These are phyloP conservation scores for Phytopythium helicoides DNA, from an alignment of 352 stramenopile species.

Conservation along the genomic window DNA sequence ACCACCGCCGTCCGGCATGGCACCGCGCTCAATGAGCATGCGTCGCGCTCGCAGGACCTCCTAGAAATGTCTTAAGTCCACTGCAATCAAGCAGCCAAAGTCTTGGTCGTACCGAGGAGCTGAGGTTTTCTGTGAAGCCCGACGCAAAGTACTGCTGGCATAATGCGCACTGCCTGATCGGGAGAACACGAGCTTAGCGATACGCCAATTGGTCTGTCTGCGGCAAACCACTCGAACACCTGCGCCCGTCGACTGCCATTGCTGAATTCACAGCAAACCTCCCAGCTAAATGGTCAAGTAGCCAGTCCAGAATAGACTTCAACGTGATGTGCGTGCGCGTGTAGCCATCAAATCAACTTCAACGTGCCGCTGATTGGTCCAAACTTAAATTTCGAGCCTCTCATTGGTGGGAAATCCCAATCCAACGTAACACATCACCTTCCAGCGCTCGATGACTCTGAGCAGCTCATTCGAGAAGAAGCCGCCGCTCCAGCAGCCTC, in stretches of 20 bases:
- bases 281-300: too few relatives aligned
- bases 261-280: too few relatives aligned
- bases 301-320: background rate
- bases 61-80: background rate
- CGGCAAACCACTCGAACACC: background rate
- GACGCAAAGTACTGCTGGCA: slow-evolving; percentile 8
- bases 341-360: too few relatives aligned
- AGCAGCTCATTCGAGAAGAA: too few relatives aligned
- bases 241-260: background rate
- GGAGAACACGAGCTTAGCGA: background rate
- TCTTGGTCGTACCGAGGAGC: slow-evolving; percentile 10
- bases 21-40: slow-evolving; percentile 9
- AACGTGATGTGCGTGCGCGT: too few relatives aligned
- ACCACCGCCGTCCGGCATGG: slow-evolving; percentile 1
- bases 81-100: background rate
- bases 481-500: too few relatives aligned
- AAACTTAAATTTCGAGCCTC: too few relatives aligned
- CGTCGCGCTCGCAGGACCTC: slow-evolving; percentile 8
- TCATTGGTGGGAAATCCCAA: too few relatives aligned
- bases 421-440: too few relatives aligned
- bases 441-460: too few relatives aligned
- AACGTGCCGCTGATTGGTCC: background rate
- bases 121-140: slow-evolving; percentile 5
- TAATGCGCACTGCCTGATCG: slow-evolving; percentile 6
- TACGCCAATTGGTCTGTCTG: background rate